Evolutionary conservation across 2,329 filamentous ascomycete species (phyloP), one percentile per base, ranked within the genome.

Genomic region (Neonectria punicea): DNA sequence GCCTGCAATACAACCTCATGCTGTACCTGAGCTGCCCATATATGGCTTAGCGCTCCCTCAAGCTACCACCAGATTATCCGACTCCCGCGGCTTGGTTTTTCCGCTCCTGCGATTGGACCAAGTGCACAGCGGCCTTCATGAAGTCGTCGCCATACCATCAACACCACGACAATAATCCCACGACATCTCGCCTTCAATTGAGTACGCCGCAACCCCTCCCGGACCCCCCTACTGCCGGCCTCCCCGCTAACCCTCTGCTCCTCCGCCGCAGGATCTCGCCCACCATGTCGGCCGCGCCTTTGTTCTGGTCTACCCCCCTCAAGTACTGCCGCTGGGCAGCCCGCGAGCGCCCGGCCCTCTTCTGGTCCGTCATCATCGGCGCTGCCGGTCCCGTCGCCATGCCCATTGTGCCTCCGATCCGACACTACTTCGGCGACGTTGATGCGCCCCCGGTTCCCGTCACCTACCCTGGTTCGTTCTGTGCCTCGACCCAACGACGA

Each of bases 271-370:
- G 20, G n/a, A 30, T 9, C 67, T 60, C 65, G 62, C 59, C 67
- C 77, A 77, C 22, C 69, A 94, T 94, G 91, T 86, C 88, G 68
- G 75, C 81, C 75, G 74, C 86, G 66, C 85, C 87, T 60, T 91
- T 93, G 74, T 98, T 99, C 91, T 98, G 92, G 89, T 87, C 89
- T 71, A 86, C 88, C 65, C 96, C 96, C 70, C 76, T 97, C 79
- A 90, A 90, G 75, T 98, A 97, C 89, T 82, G 92, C 76, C 91
- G 91, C 81, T 98, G 94, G 93, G 90, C 94, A 58, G 87, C 92
- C 55, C 91, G 93, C 82, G 91, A 96, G 81, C 92, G 92, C 80
- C 96, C 96, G 56, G 94, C 94, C 65, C 92, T 94, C 83, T 97
- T 98, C 86, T 98, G 90, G 87, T 93, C 93, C 74, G 83, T 93